Conservation (phyloP, 768 basidiomycete genomes). For the Mycena floridula region DNA sequence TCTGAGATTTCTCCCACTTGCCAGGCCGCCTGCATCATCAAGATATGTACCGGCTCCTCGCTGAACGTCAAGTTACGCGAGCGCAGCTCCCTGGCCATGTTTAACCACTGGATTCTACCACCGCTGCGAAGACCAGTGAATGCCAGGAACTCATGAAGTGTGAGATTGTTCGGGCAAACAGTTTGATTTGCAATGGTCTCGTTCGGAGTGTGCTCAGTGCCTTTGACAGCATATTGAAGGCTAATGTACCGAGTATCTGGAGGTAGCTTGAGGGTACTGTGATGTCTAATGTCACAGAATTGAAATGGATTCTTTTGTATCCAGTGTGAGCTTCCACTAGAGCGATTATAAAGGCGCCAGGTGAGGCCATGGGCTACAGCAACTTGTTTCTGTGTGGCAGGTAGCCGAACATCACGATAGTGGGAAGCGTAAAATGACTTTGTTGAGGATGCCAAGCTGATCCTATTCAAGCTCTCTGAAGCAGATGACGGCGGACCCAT, state of each 20-base stretch:
- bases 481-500: not conserved
- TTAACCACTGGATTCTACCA: slow-evolving; percentile 39
- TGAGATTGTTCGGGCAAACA: slow-evolving; percentile 31
- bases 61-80: slow-evolving; percentile 31
- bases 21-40: slow-evolving; percentile 37
- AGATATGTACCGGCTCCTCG: slow-evolving; percentile 29
- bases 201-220: slow-evolving; percentile 34
- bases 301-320: slow-evolving; percentile 29
- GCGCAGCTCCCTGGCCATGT: slow-evolving; percentile 38
- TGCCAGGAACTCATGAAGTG: slow-evolving; percentile 36
- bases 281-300: slow-evolving; percentile 24
- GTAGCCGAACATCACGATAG: slow-evolving; percentile 13
- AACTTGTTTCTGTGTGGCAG: not conserved
- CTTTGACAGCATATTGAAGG: slow-evolving; percentile 28
- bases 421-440: slow-evolving; percentile 27
- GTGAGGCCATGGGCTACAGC: slow-evolving; percentile 1
- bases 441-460: slow-evolving; percentile 28
- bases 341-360: slow-evolving; percentile 10
- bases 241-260: slow-evolving; percentile 20
- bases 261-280: slow-evolving; percentile 16
- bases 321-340: slow-evolving; percentile 16
- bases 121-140: slow-evolving; percentile 42
- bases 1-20: slow-evolving; percentile 30
- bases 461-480: slow-evolving; percentile 8
- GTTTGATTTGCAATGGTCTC: slow-evolving; percentile 33